Conservation (phyloP, 306 rosid species). For the Acacia confusa region DNA sequence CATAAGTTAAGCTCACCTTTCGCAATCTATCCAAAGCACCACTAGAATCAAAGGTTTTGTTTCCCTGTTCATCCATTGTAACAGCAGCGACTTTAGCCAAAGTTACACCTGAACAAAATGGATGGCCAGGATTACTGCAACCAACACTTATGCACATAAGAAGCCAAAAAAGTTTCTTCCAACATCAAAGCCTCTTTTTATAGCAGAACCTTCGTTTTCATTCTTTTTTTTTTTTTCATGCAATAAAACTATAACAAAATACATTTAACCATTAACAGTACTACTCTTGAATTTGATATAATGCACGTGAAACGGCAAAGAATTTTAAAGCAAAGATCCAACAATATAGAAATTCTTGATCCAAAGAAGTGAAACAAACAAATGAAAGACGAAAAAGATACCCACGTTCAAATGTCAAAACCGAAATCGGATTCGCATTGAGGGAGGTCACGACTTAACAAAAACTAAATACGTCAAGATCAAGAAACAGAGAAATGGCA, state of each 20-base stretch:
- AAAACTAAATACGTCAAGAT: not conserved
- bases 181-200: not conserved
- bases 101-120: constrained; percentile 81
- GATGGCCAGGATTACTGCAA: too few species aligned
- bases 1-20: constrained; percentile 57
- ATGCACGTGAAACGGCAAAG: not conserved
- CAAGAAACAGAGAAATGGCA: not conserved
- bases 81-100: constrained; percentile 97
- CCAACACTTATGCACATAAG: too few species aligned
- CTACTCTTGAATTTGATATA: not conserved
- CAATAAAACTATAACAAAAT: not conserved
- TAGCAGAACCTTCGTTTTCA: not conserved
- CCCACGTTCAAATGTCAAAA: not conserved
- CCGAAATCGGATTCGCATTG: not conserved
- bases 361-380: not conserved
- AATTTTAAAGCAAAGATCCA: not conserved
- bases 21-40: constrained; percentile 93
- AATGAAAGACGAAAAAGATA: not conserved
- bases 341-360: not conserved
- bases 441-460: not conserved
- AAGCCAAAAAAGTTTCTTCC: not conserved
- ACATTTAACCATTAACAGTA: not conserved
- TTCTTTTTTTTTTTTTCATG: not conserved
- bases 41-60: constrained; percentile 91
- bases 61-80: constrained; percentile 93